A percentile compares a stretch with the other conserved stretches of the same genome.
phyloP scores from a whole-genome alignment of 2,329 filamentous ascomycete species.

The Pseudogymnoascus sp. region DNA sequence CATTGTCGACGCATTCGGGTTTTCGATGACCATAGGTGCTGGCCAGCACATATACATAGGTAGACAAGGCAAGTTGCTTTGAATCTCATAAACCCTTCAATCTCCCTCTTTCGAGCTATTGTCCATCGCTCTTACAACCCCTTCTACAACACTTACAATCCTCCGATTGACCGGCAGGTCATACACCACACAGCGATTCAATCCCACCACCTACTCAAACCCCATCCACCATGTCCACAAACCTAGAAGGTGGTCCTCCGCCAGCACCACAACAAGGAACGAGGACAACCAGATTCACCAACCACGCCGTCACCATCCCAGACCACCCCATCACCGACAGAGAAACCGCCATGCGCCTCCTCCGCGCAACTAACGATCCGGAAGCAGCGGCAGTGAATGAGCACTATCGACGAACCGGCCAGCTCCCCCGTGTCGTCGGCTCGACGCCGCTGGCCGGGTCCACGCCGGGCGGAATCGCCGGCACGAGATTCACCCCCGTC shows the following conservation, averaged over 20 bases:
- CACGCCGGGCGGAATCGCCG: neutral
- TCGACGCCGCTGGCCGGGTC: neutral
- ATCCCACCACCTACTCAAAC: neutral
- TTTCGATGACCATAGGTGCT: neutral
- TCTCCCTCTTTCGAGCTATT: neutral
- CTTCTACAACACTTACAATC: neutral
- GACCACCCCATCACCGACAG: neutral
- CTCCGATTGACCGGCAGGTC: neutral
- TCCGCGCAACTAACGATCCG: neutral
- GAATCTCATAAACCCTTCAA: neutral
- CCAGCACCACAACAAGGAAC: neutral
- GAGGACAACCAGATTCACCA: neutral
- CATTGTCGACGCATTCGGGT: neutral
- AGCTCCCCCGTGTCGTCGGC: neutral
- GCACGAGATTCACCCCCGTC: neutral
- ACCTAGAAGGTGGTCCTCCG: neutral
- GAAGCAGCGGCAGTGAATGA: neutral
- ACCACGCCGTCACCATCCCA: neutral
- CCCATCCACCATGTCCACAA: neutral
- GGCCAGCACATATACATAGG: neutral
- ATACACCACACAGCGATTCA: neutral
- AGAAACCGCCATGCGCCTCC: neutral
- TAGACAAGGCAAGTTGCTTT: neutral
- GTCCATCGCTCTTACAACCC: neutral
- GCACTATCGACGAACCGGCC: neutral